phyloP scores from a whole-genome alignment of 176 grass and related monocot species.

The Urochloa ruziziensis region DNA sequence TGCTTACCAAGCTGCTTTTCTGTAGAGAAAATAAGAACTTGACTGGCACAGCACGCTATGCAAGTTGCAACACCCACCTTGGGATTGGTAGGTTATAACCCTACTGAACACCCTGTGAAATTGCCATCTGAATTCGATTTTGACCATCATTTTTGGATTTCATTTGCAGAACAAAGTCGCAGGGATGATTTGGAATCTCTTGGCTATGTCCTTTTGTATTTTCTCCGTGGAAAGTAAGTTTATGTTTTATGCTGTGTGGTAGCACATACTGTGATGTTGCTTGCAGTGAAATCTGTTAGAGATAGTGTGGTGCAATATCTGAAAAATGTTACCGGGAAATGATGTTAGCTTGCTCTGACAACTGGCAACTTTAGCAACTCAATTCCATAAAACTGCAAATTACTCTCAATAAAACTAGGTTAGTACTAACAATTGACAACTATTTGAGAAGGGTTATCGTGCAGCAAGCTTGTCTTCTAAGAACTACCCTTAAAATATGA shows the following conservation, averaged over 20 bases:
- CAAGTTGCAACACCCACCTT: no score
- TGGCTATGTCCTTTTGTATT: slow-evolving; percentile 98
- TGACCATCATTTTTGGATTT: slow-evolving; percentile 29
- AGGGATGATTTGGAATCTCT: slow-evolving; percentile 97
- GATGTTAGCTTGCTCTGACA: background rate
- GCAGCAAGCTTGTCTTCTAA: background rate
- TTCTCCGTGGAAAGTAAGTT: slow-evolving; percentile 80
- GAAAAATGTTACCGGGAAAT: background rate
- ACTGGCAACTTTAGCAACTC: background rate
- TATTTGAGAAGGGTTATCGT: background rate
- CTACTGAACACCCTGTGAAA: slow-evolving; percentile 12
- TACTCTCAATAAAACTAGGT: background rate
- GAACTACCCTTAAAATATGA: background rate
- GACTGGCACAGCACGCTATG: no score
- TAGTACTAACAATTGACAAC: background rate
- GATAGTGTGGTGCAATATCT: background rate
- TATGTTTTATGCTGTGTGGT: background rate
- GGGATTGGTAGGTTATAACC: slow-evolving; percentile 58
- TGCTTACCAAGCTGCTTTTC: slow-evolving; percentile 21
- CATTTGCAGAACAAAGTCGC: slow-evolving; percentile 86
- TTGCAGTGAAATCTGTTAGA: background rate
- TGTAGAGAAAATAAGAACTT: slow-evolving; percentile 95
- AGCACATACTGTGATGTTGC: background rate
- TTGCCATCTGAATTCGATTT: slow-evolving; percentile 15
- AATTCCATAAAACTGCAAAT: background rate